Conservation (phyloP, 176 grass and related monocot species). For the Aegilops speltoides region DNA sequence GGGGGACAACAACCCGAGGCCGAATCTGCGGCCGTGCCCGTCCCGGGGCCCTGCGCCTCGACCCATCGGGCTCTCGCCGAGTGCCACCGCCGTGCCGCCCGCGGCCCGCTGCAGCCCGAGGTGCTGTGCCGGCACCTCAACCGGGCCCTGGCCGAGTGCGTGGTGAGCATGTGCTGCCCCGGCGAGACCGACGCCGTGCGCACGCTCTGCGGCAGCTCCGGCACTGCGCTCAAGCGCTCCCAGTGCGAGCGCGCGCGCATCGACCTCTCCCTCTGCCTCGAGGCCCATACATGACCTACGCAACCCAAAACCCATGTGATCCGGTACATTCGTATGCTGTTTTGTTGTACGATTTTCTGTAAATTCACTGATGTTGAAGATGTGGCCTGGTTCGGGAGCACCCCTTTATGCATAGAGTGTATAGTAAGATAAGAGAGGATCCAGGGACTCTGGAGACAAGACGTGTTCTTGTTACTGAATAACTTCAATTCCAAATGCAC, state of each 20-base stretch:
- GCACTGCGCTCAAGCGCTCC: constrained; percentile 71
- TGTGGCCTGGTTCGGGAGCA: background rate
- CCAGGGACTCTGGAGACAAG: background rate
- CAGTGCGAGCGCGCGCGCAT: constrained; percentile 77
- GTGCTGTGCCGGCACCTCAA: constrained; percentile 78
- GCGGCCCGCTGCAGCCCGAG: constrained; percentile 38
- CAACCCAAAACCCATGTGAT: background rate
- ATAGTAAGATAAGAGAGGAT: background rate
- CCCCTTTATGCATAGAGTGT: background rate
- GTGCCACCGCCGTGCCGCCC: constrained; percentile 54
- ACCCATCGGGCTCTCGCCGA: constrained; percentile 52
- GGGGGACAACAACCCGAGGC: background rate
- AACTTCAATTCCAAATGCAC: background rate
- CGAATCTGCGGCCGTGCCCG: background rate
- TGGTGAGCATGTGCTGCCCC: constrained; percentile 62
- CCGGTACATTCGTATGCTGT: background rate
- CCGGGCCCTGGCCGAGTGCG: constrained; percentile 71
- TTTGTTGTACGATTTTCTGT: background rate
- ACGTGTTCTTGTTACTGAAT: background rate
- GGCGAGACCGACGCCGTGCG: constrained; percentile 65
- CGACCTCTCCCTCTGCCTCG: constrained; percentile 70
- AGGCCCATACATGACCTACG: constrained; percentile 37
- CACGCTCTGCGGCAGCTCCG: constrained; percentile 60
- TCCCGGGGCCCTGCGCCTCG: constrained; percentile 39
- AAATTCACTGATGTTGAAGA: background rate